phyloP scores from a whole-genome alignment of 2,329 filamentous ascomycete genomes.

The Hypoxylon sp. region DNA sequence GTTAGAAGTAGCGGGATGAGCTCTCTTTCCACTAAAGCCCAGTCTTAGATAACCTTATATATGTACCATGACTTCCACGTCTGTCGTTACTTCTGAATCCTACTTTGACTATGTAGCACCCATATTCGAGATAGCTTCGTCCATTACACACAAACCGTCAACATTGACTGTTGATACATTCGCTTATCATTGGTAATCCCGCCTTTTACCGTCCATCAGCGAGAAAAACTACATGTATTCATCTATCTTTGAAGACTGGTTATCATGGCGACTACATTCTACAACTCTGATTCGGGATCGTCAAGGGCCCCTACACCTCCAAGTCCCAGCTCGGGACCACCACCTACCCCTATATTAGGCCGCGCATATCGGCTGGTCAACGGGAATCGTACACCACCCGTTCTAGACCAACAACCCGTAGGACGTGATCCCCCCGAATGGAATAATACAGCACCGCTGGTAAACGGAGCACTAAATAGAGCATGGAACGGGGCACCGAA shows the following conservation, averaged over 20 bases:
- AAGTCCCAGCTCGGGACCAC: background rate
- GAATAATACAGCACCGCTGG: background rate
- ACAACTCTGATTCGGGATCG: background rate
- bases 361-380: background rate
- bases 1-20: background rate
- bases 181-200: background rate
- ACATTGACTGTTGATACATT: background rate
- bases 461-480: background rate
- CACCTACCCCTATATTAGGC: background rate
- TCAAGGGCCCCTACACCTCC: background rate
- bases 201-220: background rate
- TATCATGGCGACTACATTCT: background rate
- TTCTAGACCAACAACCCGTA: background rate
- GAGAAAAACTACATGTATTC: background rate
- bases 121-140: background rate
- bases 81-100: background rate
- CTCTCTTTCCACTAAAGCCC: constrained; percentile 3
- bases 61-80: background rate
- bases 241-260: background rate
- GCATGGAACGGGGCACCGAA: background rate
- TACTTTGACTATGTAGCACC: background rate
- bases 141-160: background rate
- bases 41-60: background rate
- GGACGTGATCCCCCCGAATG: background rate
- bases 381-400: background rate